Evolutionary conservation across 2,329 filamentous ascomycete species (phyloP).

Genomic region (Hypomyces perniciosus): DNA sequence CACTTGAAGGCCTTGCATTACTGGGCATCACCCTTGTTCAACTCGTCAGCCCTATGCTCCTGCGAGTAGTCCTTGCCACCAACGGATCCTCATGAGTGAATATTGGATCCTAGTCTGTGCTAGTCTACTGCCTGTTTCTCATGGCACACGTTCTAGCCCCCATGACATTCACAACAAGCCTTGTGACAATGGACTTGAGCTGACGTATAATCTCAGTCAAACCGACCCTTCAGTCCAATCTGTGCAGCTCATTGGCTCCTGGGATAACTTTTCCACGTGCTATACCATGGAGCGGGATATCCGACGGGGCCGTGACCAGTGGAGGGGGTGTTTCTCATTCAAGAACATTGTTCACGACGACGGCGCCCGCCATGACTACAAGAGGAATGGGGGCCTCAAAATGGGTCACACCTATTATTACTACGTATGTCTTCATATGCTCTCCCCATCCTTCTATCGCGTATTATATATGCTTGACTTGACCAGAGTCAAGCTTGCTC

Average conservation of each 20-base stretch:
- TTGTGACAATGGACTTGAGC: conserved; percentile 12
- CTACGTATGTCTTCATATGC: conserved; percentile 53
- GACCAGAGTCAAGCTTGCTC: background rate
- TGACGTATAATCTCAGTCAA: conserved; percentile 39
- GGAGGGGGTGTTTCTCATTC: conserved; percentile 84
- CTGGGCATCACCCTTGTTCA: background rate
- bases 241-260: conserved; percentile 81
- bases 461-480: too few relatives aligned
- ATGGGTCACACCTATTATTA: conserved; percentile 96
- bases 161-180: conserved; percentile 2
- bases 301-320: conserved; percentile 67
- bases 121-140: conserved; percentile 5
- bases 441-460: background rate
- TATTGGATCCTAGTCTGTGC: conserved; percentile 5
- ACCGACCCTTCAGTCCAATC: conserved; percentile 56
- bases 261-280: conserved; percentile 82
- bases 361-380: conserved; percentile 38
- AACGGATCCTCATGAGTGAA: background rate
- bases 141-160: conserved; percentile 1
- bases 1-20: background rate
- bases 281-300: conserved; percentile 79
- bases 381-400: conserved; percentile 72
- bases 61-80: background rate
- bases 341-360: conserved; percentile 81
- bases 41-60: conserved; percentile 4